Base-by-base conservation (phyloP, 2,329 filamentous ascomycete species). In the Monosporascus sp. region DNA sequence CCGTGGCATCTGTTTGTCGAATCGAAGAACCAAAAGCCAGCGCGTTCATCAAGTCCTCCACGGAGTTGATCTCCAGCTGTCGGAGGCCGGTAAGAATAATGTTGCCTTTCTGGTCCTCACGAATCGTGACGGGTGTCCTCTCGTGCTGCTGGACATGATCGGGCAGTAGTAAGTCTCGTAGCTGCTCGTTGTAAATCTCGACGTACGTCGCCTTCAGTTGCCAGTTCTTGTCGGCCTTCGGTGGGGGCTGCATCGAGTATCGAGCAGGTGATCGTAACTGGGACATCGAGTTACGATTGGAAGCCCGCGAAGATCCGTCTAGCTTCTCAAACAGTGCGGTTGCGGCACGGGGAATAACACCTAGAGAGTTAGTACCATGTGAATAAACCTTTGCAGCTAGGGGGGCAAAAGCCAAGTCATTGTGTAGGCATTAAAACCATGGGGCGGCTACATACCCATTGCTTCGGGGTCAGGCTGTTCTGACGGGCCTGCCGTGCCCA, bases 121-220 rank as follows among this genome's bases (percentile, higher is more conserved):
- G 88, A 58, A 99, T 97, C 2, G 85, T 88, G n/a, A 99, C 92
- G 31, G 80, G 79, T 50, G 80, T 80, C 55, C 94, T 85, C 65
- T 97, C 93, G 57, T 79, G 74, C 6, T 74, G 63, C 1, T 88
- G 83, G 0, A 86, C 81, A 46, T 84, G 72, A 46, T 97, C 93
- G 1, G 90, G 84, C 5, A 96, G 74, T 37, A 99, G 79, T 17
- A 99, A 79, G 76, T 99, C 94, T 62, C 94, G 86, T 31, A 97
- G 78, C 66, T 95, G 89, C 72, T 99, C 94, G 67, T 99, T 97
- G 76, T 99, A 99, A 60, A 99, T 99, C 77, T 97, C 83, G 58
- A 97, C 89, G 67, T 97, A 97, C 1, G 92, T 97, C 11, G 93
- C 94, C 70, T 89, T 96, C 64, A 99, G 76, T 50, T 90, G 87